Percentiles rank a stretch among this genome's conserved stretches.
Evolutionary conservation across 2,329 filamentous ascomycete species (phyloP).

Genomic region (Parastagonospora nodorum): DNA sequence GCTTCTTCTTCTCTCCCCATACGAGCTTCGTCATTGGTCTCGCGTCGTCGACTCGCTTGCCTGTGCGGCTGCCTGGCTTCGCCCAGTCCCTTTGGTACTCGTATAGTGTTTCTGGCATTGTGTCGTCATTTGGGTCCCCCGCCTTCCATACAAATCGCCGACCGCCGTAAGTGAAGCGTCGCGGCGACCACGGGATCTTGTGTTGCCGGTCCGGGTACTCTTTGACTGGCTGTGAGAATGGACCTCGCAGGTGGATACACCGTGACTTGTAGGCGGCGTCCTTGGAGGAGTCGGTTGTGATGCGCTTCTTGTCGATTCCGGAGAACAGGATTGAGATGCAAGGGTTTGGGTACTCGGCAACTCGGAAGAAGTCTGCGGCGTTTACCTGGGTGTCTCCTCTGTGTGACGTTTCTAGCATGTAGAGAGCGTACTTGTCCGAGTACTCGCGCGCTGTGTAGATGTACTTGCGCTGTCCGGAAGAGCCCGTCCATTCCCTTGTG

Average conservation of each 20-base stretch:
- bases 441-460: slow-evolving; percentile 45
- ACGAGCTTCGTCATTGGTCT: slow-evolving; percentile 33
- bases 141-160: slow-evolving; percentile 51
- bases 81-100: slow-evolving; percentile 42
- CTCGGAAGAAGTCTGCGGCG: slow-evolving; percentile 42
- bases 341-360: slow-evolving; percentile 39
- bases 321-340: slow-evolving; percentile 43
- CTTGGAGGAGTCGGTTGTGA: slow-evolving; percentile 25
- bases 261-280: slow-evolving; percentile 44
- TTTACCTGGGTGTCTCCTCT: slow-evolving; percentile 41
- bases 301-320: slow-evolving; percentile 40
- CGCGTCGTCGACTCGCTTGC: slow-evolving; percentile 43
- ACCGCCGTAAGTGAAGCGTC: slow-evolving; percentile 45
- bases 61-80: slow-evolving; percentile 43
- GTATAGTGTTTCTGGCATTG: slow-evolving; percentile 46
- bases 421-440: slow-evolving; percentile 43
- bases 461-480: slow-evolving; percentile 40
- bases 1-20: slow-evolving; percentile 45
- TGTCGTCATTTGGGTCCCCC: slow-evolving; percentile 54
- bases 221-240: slow-evolving; percentile 40
- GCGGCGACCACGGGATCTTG: slow-evolving; percentile 46
- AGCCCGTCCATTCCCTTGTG: slow-evolving; percentile 44
- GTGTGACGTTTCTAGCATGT: slow-evolving; percentile 42
- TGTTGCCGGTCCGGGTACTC: slow-evolving; percentile 45
- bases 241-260: slow-evolving; percentile 40